phyloP scores from a whole-genome alignment of 371 early-diverging fungal species.

The Massospora cicadina region DNA sequence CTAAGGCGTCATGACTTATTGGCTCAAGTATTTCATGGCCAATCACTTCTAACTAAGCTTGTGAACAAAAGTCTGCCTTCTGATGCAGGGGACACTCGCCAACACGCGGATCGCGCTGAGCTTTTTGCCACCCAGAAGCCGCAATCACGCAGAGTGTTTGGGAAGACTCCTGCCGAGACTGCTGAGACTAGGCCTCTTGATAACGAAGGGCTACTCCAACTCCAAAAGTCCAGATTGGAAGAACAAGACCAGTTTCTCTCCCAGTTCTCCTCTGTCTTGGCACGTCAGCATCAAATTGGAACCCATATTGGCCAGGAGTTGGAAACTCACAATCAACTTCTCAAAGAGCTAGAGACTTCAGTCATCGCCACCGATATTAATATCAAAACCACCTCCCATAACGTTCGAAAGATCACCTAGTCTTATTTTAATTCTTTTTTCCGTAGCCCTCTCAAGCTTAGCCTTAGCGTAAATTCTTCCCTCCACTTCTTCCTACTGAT shows the following conservation, averaged over 20 bases:
- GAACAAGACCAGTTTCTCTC: conserved; percentile 61
- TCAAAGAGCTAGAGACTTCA: conserved; percentile 63
- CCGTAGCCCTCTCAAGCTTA: too few species aligned
- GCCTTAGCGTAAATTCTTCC: too few species aligned
- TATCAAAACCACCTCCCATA: conserved; percentile 51
- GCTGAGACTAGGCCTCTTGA: conserved; percentile 51
- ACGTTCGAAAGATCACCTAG: conserved; percentile 50
- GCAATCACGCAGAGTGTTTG: conserved; percentile 35
- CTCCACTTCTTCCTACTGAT: too few species aligned
- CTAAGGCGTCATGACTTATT: conserved; percentile 17
- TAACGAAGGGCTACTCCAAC: conserved; percentile 43
- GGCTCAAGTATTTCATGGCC: conserved; percentile 13
- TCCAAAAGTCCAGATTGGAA: conserved; percentile 56
- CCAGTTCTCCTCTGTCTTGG: conserved; percentile 46
- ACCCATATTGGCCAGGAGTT: conserved; percentile 66
- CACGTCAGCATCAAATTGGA: conserved; percentile 68
- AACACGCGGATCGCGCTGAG: conserved; percentile 11
- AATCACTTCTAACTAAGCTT: not conserved
- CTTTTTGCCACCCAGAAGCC: not conserved
- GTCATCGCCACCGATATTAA: conserved; percentile 53
- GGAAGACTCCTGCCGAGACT: conserved; percentile 41
- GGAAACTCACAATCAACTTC: conserved; percentile 61
- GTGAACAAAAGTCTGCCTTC: not conserved
- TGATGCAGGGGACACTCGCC: not conserved
- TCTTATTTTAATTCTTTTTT: too few species aligned